A percentile compares a stretch with the other conserved stretches of the same genome.
phyloP scores from a whole-genome alignment of 768 basidiomycete genomes.

The Hypholoma fasciculare region DNA sequence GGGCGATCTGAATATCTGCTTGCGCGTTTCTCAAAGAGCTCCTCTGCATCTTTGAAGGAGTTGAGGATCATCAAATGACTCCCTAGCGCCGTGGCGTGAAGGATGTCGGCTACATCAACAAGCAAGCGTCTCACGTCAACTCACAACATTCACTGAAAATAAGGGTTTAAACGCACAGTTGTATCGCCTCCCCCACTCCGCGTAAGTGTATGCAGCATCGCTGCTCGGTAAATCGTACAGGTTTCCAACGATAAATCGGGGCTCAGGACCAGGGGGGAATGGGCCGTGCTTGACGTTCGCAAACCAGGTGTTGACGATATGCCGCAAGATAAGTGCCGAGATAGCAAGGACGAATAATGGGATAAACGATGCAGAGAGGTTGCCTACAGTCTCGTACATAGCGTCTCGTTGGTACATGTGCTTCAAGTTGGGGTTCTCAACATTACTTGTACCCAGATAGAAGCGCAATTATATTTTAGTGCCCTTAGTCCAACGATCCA shows the following conservation, averaged over 20 bases:
- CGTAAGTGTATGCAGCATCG: not conserved
- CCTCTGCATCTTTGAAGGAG: constrained; percentile 11
- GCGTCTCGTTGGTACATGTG: no score
- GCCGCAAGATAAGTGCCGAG: no score
- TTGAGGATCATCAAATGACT: constrained; percentile 26
- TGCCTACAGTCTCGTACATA: no score
- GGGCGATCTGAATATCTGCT: constrained; percentile 47
- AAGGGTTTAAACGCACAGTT: not conserved
- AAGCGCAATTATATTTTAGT: no score
- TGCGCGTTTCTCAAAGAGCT: constrained; percentile 40
- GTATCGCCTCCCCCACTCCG: constrained; percentile 4
- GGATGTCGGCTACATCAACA: constrained; percentile 11
- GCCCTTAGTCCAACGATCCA: no score
- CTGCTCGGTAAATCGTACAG: not conserved
- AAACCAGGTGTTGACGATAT: no score
- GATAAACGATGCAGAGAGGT: no score
- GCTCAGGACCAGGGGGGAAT: not conserved
- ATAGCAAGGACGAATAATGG: no score
- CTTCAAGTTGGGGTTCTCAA: no score
- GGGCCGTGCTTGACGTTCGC: not conserved
- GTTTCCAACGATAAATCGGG: constrained; percentile 3
- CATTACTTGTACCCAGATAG: no score
- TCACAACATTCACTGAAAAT: not conserved
- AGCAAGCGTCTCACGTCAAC: not conserved
- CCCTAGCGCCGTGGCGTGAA: constrained; percentile 20